Evolutionary conservation across 2,329 filamentous ascomycete genomes (phyloP), one percentile per base, ranked within the genome.

Genomic region (Ophiostoma himal-ulmi): DNA sequence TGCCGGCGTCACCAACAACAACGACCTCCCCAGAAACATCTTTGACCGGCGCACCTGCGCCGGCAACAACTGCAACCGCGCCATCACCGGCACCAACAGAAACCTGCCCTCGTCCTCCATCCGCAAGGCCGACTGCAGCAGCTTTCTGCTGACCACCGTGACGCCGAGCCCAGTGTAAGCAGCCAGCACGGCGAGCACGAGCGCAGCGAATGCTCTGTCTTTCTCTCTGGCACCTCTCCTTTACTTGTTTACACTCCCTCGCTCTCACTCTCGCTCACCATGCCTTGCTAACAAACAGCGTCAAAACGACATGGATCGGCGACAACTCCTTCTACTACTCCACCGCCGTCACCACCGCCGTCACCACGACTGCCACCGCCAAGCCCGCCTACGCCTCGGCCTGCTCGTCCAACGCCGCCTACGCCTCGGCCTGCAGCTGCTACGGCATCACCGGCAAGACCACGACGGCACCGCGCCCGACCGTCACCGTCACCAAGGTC

Each of bases 1-100:
- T 67, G 80, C 78, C 70, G 69, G 65, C 44, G 67, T 68, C 70
- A 64, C 14, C 64, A 75, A 14, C 68, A 26, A 30, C 52, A 26
- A 48, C 44, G 14, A 48, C 14, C 4, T 17, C 14, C 48, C 48
- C 20, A 10, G 7, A 17, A 11, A 30, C 10, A 57, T 57, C 52
- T 57, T 57, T 48, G 34, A 39, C 34, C 74, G 75, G 73, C 80
- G 80, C 71, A 74, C 72, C 71, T 82, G 79, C 76, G 73, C 76
- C 72, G 80, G 78, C 75, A 80, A 83, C 78, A 83, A 82, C 78
- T 83, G 81, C 78, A 81, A 81, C 77, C 80, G 81, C 67, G 79
- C 81, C 71, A 79, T 83, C 72, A 82, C 81, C 60, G 81, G 81
- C 71, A 82, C 81, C 70, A 78, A 80, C 34, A 78, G 80, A 76